phyloP scores from a whole-genome alignment of 208 protist species.

The Leptomonas seymouri region DNA sequence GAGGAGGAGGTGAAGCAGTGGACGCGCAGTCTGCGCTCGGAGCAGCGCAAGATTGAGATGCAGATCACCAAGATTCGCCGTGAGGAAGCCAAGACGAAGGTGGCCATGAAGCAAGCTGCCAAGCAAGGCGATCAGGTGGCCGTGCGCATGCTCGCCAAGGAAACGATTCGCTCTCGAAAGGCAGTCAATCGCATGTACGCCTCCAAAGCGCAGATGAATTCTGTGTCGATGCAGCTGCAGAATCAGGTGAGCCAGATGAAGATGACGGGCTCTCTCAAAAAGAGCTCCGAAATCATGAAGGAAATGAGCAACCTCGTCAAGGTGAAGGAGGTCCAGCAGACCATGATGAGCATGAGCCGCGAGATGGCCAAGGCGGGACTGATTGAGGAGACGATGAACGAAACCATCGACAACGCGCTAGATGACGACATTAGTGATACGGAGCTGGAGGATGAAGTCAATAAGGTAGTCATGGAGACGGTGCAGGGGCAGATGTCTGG shows the following conservation, averaged over 20 bases:
- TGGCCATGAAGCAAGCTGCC: slow-evolving; percentile 77
- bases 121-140: slow-evolving; percentile 72
- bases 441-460: slow-evolving; percentile 90
- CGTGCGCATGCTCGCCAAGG: slow-evolving; percentile 86
- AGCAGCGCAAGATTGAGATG: slow-evolving; percentile 86
- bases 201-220: slow-evolving; percentile 93
- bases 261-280: slow-evolving; percentile 69
- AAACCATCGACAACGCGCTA: slow-evolving; percentile 82
- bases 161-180: slow-evolving; percentile 80
- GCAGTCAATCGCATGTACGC: slow-evolving; percentile 81
- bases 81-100: slow-evolving; percentile 88
- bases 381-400: slow-evolving; percentile 91
- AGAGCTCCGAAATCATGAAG: slow-evolving; percentile 83
- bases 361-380: slow-evolving; percentile 92
- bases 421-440: slow-evolving; percentile 86
- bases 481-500: slow-evolving; percentile 72
- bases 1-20: slow-evolving; percentile 82
- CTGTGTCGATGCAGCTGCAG: slow-evolving; percentile 87
- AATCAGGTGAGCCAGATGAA: slow-evolving; percentile 84
- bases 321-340: slow-evolving; percentile 74
- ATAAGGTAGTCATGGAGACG: slow-evolving; percentile 88
- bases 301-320: slow-evolving; percentile 86
- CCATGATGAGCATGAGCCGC: slow-evolving; percentile 81
- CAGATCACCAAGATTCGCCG: slow-evolving; percentile 81
- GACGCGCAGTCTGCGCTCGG: slow-evolving; percentile 70